Evolutionary conservation across 257 asterid species (phyloP), one percentile per base, ranked within the genome.

Genomic region (Capsicum chinense): DNA sequence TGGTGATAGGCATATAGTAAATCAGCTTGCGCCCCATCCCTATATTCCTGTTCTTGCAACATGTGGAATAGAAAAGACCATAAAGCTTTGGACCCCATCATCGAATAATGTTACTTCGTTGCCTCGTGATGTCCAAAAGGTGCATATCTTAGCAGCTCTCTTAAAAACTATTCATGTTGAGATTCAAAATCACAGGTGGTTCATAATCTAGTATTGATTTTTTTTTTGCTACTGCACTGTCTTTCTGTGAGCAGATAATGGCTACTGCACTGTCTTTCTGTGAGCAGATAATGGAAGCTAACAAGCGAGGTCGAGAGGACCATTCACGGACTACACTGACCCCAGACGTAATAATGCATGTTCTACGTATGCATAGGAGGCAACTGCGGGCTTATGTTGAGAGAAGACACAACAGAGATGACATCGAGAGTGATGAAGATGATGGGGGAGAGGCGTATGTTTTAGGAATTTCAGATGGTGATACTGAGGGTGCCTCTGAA

Each of bases 291-390:
- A 88, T 92, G 87, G 95, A 93, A 79, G 88, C 87, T 39, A 94
- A 94, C 56, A 90, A 71, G 85, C 90, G 83, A 88, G 92, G 91
- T 15, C 86, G 93, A 33, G 93, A 89, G 89, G 91, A 88, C 86
- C 90, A 88, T 86, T 90, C 95, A 4, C 90, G 88, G 73, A 91
- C 86, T 26, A 84, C 94, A 9, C 90, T 93, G 79, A 92, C 93
- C 35, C 97, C 98, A 0, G 95, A 93, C 14, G 92, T 91, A 81
- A 89, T 94, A 86, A 91, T 92, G 98, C 97, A 89, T 39, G 92
- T 94, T 80, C 80, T 94, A 85, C 93, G 91, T n/a, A 87, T 92
- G 82, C 96, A 91, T 84, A 84, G 96, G 86, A 91, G 97, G 90
- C 96, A 91, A 90, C 93, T 92, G 3, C 86, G 85, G 26, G 90